These are phyloP conservation scores for Rosa rugosa DNA, from an alignment of 306 rosid species.

Conservation along the genomic window DNA sequence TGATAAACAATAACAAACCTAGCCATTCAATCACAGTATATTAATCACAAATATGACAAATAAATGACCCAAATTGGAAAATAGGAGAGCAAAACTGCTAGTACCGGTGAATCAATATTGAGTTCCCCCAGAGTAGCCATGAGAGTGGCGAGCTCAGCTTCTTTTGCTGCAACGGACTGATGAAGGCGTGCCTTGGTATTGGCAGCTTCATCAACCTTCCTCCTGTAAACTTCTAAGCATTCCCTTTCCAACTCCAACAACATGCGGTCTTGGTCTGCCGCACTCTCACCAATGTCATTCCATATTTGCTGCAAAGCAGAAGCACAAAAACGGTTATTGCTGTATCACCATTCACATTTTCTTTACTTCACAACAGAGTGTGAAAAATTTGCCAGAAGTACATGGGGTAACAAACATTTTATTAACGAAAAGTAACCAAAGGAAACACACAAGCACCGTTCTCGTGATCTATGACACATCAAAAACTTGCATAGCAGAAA, in stretches of 20 bases:
- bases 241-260: slow-evolving; percentile 84
- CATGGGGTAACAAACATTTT: neutral
- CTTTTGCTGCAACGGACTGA: slow-evolving; percentile 87
- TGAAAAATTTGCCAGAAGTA: neutral
- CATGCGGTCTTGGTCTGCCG: slow-evolving; percentile 76
- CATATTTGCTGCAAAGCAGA: slow-evolving; percentile 71
- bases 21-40: neutral
- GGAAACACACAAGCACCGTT: neutral
- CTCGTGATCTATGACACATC: neutral
- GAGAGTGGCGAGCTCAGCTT: slow-evolving; percentile 94
- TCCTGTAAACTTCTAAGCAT: slow-evolving; percentile 87
- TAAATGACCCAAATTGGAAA: neutral
- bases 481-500: neutral
- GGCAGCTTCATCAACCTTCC: slow-evolving; percentile 88
- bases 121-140: slow-evolving; percentile 92
- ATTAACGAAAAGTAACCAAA: neutral
- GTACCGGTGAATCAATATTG: slow-evolving; percentile 63
- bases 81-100: neutral
- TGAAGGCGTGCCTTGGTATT: slow-evolving; percentile 87
- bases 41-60: neutral
- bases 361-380: neutral
- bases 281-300: slow-evolving; percentile 94
- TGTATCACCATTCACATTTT: neutral
- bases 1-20: neutral
- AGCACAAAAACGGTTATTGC: slow-evolving; percentile 12